Conservation (phyloP, 352 stramenopile species). For the Phytopythium kandeliae region DNA sequence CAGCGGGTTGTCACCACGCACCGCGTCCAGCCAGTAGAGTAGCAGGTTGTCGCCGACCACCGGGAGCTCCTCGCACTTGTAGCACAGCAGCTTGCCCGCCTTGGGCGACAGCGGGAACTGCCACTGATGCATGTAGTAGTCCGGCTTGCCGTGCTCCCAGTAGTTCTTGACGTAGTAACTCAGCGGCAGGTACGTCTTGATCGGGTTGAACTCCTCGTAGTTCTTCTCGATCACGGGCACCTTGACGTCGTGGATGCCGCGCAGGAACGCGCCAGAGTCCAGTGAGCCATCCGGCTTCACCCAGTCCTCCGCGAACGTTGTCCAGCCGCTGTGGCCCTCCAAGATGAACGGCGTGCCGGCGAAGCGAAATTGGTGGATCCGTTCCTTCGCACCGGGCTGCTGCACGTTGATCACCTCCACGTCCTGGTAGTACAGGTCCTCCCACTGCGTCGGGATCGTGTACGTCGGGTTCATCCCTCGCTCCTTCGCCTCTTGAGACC, state of each 20-base stretch:
- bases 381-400: conserved; percentile 38
- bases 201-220: conserved; percentile 71
- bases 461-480: conserved; percentile 47
- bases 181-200: conserved; percentile 65
- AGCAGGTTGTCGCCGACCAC: conserved; percentile 91
- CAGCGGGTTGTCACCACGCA: conserved; percentile 85
- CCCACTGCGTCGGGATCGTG: conserved; percentile 66
- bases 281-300: conserved; percentile 49
- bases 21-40: conserved; percentile 88
- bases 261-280: conserved; percentile 51
- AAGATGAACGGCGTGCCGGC: conserved; percentile 67
- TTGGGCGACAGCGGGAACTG: conserved; percentile 88
- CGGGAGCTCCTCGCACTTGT: conserved; percentile 83
- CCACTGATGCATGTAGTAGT: conserved; percentile 95
- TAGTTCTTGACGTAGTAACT: conserved; percentile 79
- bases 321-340: conserved; percentile 55
- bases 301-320: conserved; percentile 63
- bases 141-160: conserved; percentile 68
- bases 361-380: conserved; percentile 57
- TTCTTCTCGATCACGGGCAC: conserved; percentile 75
- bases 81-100: conserved; percentile 68
- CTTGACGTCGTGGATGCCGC: conserved; percentile 72
- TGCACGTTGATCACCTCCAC: conserved; percentile 69
- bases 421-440: conserved; percentile 52
- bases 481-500: conserved; percentile 22